Evolutionary conservation across 2,329 filamentous ascomycete genomes (phyloP).

Genomic region (Sporothrix inflata): DNA sequence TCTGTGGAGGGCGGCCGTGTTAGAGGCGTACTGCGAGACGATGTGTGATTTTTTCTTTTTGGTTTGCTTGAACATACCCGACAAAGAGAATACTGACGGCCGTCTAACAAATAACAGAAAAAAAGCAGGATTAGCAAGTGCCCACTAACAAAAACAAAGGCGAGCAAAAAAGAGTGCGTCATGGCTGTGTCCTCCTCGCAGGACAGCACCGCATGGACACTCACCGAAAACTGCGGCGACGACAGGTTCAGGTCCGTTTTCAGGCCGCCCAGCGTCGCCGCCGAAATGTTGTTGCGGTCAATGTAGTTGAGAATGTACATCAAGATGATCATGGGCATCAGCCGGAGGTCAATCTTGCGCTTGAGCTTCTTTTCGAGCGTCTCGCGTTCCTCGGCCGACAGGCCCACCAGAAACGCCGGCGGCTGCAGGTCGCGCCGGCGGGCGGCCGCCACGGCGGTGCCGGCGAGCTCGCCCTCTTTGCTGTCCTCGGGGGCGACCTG

Average conservation of each 20-base stretch:
- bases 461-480: not conserved
- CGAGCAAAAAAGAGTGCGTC: not conserved
- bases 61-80: constrained; percentile 42
- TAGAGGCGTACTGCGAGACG: too few relatives aligned
- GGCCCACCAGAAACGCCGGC: constrained; percentile 27
- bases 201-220: not conserved
- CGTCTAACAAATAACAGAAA: constrained; percentile 39
- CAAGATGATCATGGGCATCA: constrained; percentile 63
- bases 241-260: constrained; percentile 50
- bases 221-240: constrained; percentile 37
- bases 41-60: too few relatives aligned
- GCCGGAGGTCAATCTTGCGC: constrained; percentile 62
- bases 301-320: constrained; percentile 69
- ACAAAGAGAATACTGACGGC: constrained; percentile 57
- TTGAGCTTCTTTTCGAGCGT: constrained; percentile 58
- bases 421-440: constrained; percentile 50
- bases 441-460: constrained; percentile 40
- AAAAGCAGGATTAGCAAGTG: not conserved
- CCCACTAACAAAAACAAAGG: not conserved
- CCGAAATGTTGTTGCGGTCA: constrained; percentile 49
- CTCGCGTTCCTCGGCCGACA: constrained; percentile 35
- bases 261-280: constrained; percentile 51
- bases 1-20: constrained; percentile 34
- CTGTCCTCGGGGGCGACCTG: not conserved
- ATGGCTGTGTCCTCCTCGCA: not conserved